Base-by-base conservation (phyloP, 495 filamentous ascomycete genomes). In the Talaromyces thailandensis region DNA sequence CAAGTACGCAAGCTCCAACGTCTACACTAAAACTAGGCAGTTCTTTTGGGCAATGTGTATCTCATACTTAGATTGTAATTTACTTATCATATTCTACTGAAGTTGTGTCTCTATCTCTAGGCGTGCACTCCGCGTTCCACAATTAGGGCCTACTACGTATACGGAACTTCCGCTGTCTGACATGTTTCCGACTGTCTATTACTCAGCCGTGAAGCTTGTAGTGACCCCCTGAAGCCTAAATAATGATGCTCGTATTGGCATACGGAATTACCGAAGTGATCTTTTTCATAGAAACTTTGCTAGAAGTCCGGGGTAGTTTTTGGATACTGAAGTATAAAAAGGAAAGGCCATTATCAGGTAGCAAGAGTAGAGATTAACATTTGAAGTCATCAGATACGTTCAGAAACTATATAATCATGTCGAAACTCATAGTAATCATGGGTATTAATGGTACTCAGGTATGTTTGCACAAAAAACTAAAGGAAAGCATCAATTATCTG, bases 401-500 rank as follows among this genome's bases (percentile, higher is more conserved):
- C n/a, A 18, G n/a, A 43, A 16, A 11, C 4, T 16, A 48, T 48
- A 1, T 6, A 48, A n/a, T 21, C 43, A 58, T 58, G 55, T 37
- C 29, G 8, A 79, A 77, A 58, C 61, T 77, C 59, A 75, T 82
- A 56, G 74, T 72, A 21, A 67, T 82, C 43, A 73, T 83, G 29
- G 78, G 81, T 28, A 71, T 75, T 62, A 82, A 80, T 1, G 81
- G 71, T 9, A 66, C 58, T 23, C 71, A 73, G 53, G 43, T 21
- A 8, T 8, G 43, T 48, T 48, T 6, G 1, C 6, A 8, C n/a
- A 48, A 21, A 23, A 18, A 21, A 7, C 16, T n/a, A 48, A 21
- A 1, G n/a, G 4, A 0, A 48, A 45, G n/a, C 8, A 6, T 7
- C 31, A 35, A 12, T 11, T 35, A 7, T 14, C 37, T 43, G n/a